phyloP scores from a whole-genome alignment of 2,329 filamentous ascomycete genomes.

The Aspergillus puulaauensis region DNA sequence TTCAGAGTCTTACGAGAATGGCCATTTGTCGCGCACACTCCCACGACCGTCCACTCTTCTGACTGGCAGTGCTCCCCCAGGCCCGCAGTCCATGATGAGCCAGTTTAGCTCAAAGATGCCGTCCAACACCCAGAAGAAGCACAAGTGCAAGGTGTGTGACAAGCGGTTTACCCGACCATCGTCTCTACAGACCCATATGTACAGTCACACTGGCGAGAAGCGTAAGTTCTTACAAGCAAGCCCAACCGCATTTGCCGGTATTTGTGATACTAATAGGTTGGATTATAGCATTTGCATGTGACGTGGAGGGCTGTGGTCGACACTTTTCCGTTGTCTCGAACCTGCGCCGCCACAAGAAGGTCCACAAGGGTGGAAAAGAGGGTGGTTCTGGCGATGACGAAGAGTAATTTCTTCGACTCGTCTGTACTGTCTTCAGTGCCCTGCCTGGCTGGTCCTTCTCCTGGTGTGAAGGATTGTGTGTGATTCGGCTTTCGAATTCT shows the following conservation, averaged over 20 bases:
- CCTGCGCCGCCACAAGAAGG: constrained; percentile 88
- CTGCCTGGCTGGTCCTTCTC: constrained; percentile 9
- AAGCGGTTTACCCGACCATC: constrained; percentile 95
- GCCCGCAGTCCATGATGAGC: constrained; percentile 96
- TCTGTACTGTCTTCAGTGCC: constrained; percentile 15
- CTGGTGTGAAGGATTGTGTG: constrained; percentile 1
- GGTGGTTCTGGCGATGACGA: constrained; percentile 42
- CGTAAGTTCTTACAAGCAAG: constrained; percentile 62
- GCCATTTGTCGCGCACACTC: constrained; percentile 73
- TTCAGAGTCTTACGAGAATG: constrained; percentile 76
- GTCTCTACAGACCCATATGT: constrained; percentile 96
- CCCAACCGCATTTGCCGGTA: not conserved
- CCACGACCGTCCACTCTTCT: constrained; percentile 71
- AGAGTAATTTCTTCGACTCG: constrained; percentile 28
- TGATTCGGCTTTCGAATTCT: constrained; percentile 10
- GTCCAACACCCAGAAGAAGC: constrained; percentile 96
- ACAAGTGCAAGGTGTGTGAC: constrained; percentile 98
- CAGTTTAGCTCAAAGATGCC: constrained; percentile 97
- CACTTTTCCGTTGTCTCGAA: constrained; percentile 98
- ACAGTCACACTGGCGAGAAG: constrained; percentile 97
- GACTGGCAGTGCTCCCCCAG: constrained; percentile 67
- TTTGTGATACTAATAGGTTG: constrained; percentile 19
- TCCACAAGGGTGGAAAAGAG: constrained; percentile 71
- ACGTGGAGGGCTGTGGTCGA: constrained; percentile 90
- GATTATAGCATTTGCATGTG: constrained; percentile 78